Base-by-base conservation (phyloP, 768 basidiomycete species). In the Fomitopsis serialis region DNA sequence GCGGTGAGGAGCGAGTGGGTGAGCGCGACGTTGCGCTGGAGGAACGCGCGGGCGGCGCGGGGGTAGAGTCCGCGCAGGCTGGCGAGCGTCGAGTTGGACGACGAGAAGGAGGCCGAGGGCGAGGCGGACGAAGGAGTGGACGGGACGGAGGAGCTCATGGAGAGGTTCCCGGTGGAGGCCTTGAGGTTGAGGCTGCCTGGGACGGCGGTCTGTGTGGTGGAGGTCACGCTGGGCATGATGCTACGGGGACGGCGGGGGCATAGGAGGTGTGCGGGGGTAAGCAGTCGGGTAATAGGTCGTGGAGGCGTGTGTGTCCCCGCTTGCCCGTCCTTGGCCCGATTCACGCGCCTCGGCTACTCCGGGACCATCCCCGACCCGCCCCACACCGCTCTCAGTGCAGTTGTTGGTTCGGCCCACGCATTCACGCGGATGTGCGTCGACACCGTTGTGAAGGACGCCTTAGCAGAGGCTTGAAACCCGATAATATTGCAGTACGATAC, bases 1-100 rank as follows among this genome's bases (percentile, higher is more conserved):
- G 87, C 80, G 42, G 78, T 72, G 24, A 92, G 64, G 32, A 92
- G 74, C 2, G 82, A 77, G 52, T 84, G 70, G 0, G 89, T 85
- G 40, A 87, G 75, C n/a, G 72, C 61, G 43, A 87, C 71, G 62
- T 92, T 84, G 53, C 85, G 84, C 53, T 82, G 82, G 36, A 92
- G 77, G 63, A 93, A 92, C 1, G 89, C 87, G 43, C 82, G 78
- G 42, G 86, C 83, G 23, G 91, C 90, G 51, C 87, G 84, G 62
- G 79, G 76, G 70, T 92, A 91, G 46, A 92, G 73, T 10, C 85
- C 80, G 40, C 85, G 80, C 29, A 92, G 70, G 3, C 84, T 81
- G 5, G 78, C 74, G 7, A 70, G 68, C 0, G 76, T 68, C 11
- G 73, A 62, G 34, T 58, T 54, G 35, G 35, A 8, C 2, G 48